phyloP scores from a whole-genome alignment of 495 filamentous ascomycete species.

The Wilcoxina mikolae region DNA sequence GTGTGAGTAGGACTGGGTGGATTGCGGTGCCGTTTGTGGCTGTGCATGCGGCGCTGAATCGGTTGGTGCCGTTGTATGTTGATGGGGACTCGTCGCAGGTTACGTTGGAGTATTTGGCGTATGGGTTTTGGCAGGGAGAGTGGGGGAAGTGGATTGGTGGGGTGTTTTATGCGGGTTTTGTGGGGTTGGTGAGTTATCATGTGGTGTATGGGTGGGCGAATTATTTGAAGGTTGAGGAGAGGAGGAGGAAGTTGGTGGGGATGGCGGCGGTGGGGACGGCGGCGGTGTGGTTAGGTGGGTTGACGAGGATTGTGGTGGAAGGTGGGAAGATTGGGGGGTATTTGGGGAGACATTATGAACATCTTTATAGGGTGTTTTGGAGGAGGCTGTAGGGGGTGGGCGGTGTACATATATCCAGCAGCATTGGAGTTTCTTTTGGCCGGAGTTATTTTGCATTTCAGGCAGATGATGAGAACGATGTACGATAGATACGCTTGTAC shows the following conservation, averaged over 20 bases:
- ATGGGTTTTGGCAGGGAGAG: conserved; percentile 57
- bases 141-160: conserved; percentile 46
- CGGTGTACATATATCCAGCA: no score
- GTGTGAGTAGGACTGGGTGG: conserved; percentile 54
- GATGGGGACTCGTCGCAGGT: conserved; percentile 75
- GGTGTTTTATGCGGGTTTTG: conserved; percentile 48
- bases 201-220: conserved; percentile 54
- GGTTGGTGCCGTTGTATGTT: conserved; percentile 51
- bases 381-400: neutral
- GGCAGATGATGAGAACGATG: no score
- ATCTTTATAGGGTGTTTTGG: conserved; percentile 38
- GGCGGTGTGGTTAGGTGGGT: conserved; percentile 63
- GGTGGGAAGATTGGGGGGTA: conserved; percentile 59
- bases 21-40: conserved; percentile 45
- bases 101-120: conserved; percentile 65
- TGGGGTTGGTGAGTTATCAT: conserved; percentile 59
- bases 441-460: no score
- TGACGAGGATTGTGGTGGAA: conserved; percentile 59
- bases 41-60: conserved; percentile 56
- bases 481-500: no score
- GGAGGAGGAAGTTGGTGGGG: conserved; percentile 57
- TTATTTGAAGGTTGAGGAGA: conserved; percentile 35
- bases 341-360: conserved; percentile 66
- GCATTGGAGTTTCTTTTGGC: no score
- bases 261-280: conserved; percentile 42